Evolutionary conservation across 768 basidiomycete species (phyloP), one percentile per base, ranked within the genome.

Genomic region (Phlebiopsis flavidoalba): DNA sequence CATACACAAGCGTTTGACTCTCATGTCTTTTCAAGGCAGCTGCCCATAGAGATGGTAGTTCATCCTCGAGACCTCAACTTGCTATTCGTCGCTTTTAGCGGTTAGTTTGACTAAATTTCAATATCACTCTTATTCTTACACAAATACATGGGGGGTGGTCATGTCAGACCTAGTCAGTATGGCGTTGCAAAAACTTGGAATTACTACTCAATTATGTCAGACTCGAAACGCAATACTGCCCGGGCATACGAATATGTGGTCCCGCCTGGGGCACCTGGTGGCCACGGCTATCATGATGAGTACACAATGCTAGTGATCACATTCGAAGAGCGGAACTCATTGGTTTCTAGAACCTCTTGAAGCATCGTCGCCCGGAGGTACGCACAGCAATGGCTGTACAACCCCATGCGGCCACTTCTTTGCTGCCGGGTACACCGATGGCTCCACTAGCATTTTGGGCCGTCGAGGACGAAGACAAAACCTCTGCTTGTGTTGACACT

Each of bases 401-500:
- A n/a, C n/a, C 69, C 91, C 92, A 5, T 76, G 87, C 37, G 88
- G 77, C 0, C 86, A 92, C 61, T 79, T 92, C 61, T 88, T 96
- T 61, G 90, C 83, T 21, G 87, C 84, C 12, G 93, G 94, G 0
- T 82, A 95, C 68, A 78, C 83, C 17, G 94, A 96, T 70, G 93
- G 94, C 8, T 86, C 83, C 54, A 80, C n/a, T 96, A 35, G 83
- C 87, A 5, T 91, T 95, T 70, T 94, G 92, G 88, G 86, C 89
- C 0, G 74, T 87, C 1, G 86, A 89, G 49, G 91, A 95, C 64
- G 82, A 88, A 62, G 86, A 88, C 59, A 83, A n/a, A 83, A 56
- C 88, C 93, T 0, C 74, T 96, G 21, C 76, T 87, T 53, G 89
- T 91, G 22, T 78, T 87, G 48, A 94, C 92, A 1, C 69, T 94